Conservation (phyloP, 371 early-diverging fungal species). For the Syncephalastrum monosporum region DNA sequence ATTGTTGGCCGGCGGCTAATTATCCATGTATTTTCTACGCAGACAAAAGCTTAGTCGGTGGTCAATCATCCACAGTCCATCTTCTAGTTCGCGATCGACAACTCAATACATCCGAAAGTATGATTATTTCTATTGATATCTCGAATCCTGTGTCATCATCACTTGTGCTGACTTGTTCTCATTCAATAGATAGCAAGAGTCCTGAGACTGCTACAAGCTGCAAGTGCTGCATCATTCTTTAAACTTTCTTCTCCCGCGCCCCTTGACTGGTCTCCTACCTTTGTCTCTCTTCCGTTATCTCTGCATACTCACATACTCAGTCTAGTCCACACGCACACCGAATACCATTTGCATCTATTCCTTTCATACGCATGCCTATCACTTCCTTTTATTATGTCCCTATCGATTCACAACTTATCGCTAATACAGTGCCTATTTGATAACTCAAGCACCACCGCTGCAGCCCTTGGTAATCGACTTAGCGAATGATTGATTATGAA, state of each 20-base stretch:
- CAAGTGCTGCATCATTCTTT: constrained; percentile 25
- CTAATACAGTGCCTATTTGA: no score
- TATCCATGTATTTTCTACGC: background rate
- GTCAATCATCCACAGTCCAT: constrained; percentile 18
- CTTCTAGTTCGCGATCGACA: constrained; percentile 16
- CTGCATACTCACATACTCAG: no score
- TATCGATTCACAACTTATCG: no score
- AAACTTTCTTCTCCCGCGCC: background rate
- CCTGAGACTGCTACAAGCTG: constrained; percentile 17
- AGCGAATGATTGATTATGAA: no score
- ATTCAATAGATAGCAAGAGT: constrained; percentile 11
- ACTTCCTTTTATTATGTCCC: no score
- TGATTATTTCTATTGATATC: background rate
- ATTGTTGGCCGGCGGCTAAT: background rate
- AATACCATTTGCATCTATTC: no score
- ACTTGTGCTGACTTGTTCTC: background rate
- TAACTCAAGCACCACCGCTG: no score
- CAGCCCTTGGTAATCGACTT: no score
- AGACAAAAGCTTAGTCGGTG: constrained; percentile 19
- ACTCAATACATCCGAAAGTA: constrained; percentile 16
- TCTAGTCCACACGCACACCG: no score
- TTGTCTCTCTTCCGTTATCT: background rate
- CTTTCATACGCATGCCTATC: no score
- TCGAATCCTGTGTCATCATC: background rate
- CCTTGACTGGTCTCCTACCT: background rate